These are phyloP conservation scores for Cercophora samala DNA, from an alignment of 495 filamentous ascomycete genomes.

Conservation along the genomic window DNA sequence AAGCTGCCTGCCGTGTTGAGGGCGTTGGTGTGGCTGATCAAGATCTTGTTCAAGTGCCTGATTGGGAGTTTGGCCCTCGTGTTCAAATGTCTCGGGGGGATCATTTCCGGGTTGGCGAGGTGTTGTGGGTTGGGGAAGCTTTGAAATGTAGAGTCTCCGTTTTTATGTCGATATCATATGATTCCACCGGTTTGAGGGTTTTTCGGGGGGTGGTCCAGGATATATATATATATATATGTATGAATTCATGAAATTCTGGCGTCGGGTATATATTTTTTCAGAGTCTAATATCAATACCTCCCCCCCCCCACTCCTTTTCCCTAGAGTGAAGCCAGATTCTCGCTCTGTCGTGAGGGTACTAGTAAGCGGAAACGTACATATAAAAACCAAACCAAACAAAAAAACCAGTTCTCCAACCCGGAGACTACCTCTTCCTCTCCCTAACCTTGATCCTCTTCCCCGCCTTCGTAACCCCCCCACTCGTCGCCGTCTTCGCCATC, in stretches of 20 bases:
- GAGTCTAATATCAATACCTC: neutral
- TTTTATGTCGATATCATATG: slow-evolving; percentile 8
- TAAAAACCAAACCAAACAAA: slow-evolving; percentile 17
- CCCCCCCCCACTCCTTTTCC: neutral
- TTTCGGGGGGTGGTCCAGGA: neutral
- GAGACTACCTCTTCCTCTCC: slow-evolving; percentile 71
- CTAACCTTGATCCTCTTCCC: slow-evolving; percentile 80
- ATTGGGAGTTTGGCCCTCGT: slow-evolving; percentile 46
- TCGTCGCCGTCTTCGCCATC: slow-evolving; percentile 68
- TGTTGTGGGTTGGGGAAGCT: slow-evolving; percentile 42
- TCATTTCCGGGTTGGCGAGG: slow-evolving; percentile 38
- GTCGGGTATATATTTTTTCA: slow-evolving; percentile 17
- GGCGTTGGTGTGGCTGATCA: slow-evolving; percentile 39
- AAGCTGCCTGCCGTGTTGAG: slow-evolving; percentile 41
- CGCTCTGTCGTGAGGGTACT: slow-evolving; percentile 7
- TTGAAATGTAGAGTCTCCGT: slow-evolving; percentile 18
- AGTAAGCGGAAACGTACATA: slow-evolving; percentile 10
- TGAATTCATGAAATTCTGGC: slow-evolving; percentile 22
- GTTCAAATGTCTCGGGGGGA: slow-evolving; percentile 42
- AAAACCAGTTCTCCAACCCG: neutral
- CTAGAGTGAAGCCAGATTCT: slow-evolving; percentile 23
- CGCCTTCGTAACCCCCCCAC: slow-evolving; percentile 74
- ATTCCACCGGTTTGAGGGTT: neutral
- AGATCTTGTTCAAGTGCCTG: slow-evolving; percentile 43
- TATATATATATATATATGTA: too few relatives aligned